phyloP scores from a whole-genome alignment of 176 grass and related monocot genomes.

The Juncus effusus region DNA sequence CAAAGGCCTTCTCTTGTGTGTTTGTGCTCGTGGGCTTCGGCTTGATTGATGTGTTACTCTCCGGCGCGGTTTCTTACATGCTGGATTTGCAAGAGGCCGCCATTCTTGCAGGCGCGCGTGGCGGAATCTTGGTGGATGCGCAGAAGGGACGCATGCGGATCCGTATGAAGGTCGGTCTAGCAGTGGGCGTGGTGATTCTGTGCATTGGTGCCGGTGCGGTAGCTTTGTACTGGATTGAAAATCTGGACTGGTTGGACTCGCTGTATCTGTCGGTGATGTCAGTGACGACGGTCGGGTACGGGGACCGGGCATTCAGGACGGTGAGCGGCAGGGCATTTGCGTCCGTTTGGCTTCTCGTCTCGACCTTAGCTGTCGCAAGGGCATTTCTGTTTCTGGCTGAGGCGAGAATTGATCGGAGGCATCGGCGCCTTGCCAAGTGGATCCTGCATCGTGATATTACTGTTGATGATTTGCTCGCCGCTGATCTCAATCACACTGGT shows the following conservation, averaged over 20 bases:
- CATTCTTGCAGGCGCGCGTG: constrained; percentile 26
- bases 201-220: constrained; percentile 30
- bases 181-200: constrained; percentile 10
- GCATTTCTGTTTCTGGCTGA: constrained; percentile 65
- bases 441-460: constrained; percentile 47
- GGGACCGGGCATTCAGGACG: constrained; percentile 51
- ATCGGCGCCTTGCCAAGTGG: constrained; percentile 38
- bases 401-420: constrained; percentile 47
- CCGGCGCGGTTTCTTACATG: constrained; percentile 53
- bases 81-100: constrained; percentile 60
- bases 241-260: constrained; percentile 42
- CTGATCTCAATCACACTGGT: constrained; percentile 44
- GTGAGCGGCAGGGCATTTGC: constrained; percentile 42
- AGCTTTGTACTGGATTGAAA: constrained; percentile 35
- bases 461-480: constrained; percentile 45
- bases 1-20: constrained; percentile 45
- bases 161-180: constrained; percentile 44
- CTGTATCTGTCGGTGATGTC: constrained; percentile 57
- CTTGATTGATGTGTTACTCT: constrained; percentile 43
- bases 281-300: constrained; percentile 69
- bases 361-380: constrained; percentile 53
- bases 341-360: constrained; percentile 51
- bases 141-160: constrained; percentile 38
- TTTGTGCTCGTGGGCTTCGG: constrained; percentile 53
- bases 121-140: constrained; percentile 15